Conservation (phyloP, 805 yeast species). For the Kuraishia cidri region DNA sequence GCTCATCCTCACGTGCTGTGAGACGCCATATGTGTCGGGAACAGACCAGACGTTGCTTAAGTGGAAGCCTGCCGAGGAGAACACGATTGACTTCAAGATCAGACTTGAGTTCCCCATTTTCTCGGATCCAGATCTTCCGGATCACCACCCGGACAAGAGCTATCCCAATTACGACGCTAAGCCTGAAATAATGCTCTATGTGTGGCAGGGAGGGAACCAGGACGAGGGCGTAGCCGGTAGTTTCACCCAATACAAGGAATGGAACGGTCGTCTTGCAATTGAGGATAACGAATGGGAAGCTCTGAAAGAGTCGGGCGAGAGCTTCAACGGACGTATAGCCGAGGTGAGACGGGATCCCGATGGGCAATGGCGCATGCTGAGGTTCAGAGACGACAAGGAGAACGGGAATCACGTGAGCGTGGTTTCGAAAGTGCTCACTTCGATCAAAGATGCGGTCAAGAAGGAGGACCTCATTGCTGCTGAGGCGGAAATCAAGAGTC, state of each 20-base stretch:
- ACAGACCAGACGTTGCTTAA: conserved; percentile 81
- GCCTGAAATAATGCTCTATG: conserved; percentile 60
- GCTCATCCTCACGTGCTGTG: conserved; percentile 84
- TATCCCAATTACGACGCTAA: conserved; percentile 76
- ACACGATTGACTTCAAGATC: conserved; percentile 82
- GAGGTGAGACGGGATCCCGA: conserved; percentile 66
- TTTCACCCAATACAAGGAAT: conserved; percentile 47
- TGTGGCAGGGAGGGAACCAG: conserved; percentile 65
- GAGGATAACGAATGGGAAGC: conserved; percentile 74
- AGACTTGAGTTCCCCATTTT: conserved; percentile 48
- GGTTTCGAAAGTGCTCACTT: conserved; percentile 72
- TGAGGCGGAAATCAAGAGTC: conserved; percentile 43
- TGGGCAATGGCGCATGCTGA: conserved; percentile 72
- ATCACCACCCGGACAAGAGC: conserved; percentile 59
- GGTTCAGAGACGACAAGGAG: conserved; percentile 89
- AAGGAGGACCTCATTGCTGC: conserved; percentile 63
- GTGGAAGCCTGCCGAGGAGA: conserved; percentile 97
- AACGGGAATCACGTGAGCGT: conserved; percentile 81
- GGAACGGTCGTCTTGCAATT: conserved; percentile 53
- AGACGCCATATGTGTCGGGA: conserved; percentile 79
- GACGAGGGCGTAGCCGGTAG: conserved; percentile 21
- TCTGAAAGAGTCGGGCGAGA: conserved; percentile 62
- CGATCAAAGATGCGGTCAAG: conserved; percentile 80
- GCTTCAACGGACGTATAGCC: conserved; percentile 80
- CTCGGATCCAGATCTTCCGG: conserved; percentile 56